Conservation (phyloP, 371 early-diverging fungal genomes). For the Syncephalastrum sp. region DNA sequence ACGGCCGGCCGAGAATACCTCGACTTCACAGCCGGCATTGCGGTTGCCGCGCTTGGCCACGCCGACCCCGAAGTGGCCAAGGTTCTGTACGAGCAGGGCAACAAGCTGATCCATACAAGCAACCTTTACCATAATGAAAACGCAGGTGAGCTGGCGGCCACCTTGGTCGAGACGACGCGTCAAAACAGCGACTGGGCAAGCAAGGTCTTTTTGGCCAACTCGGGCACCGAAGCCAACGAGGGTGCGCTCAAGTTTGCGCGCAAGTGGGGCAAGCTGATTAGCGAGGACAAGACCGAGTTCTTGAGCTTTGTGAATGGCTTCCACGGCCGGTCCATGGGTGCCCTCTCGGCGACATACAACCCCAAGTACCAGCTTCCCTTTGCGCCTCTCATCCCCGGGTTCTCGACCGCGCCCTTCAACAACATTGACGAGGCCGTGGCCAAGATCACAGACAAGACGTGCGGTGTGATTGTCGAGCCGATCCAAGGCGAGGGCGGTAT, state of each 20-base stretch:
- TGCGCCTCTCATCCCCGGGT: constrained; percentile 86
- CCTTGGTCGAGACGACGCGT: constrained; percentile 62
- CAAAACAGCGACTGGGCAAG: constrained; percentile 43
- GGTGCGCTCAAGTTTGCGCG: constrained; percentile 92
- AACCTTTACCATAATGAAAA: constrained; percentile 85
- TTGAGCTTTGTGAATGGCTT: constrained; percentile 87
- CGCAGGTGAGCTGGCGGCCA: constrained; percentile 72
- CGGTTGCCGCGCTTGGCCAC: constrained; percentile 90
- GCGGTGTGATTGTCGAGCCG: constrained; percentile 94
- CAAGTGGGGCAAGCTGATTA: constrained; percentile 74
- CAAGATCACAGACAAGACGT: constrained; percentile 71
- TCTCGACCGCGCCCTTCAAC: constrained; percentile 71
- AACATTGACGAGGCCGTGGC: constrained; percentile 58
- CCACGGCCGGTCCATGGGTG: constrained; percentile 95
- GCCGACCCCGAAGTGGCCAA: constrained; percentile 68
- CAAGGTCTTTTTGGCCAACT: constrained; percentile 86
- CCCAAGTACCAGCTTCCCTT: constrained; percentile 93
- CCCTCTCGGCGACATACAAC: constrained; percentile 87
- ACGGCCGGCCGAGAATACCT: constrained; percentile 70
- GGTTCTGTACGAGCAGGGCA: constrained; percentile 75
- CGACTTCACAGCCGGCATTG: constrained; percentile 89
- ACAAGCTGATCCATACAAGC: constrained; percentile 74
- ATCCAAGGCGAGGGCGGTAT: constrained; percentile 97
- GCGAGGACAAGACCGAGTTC: constrained; percentile 53
- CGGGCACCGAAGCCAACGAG: constrained; percentile 93